Base-by-base conservation (phyloP, 108 stramenopile genomes). In the Nannochloropsis oceanica region DNA sequence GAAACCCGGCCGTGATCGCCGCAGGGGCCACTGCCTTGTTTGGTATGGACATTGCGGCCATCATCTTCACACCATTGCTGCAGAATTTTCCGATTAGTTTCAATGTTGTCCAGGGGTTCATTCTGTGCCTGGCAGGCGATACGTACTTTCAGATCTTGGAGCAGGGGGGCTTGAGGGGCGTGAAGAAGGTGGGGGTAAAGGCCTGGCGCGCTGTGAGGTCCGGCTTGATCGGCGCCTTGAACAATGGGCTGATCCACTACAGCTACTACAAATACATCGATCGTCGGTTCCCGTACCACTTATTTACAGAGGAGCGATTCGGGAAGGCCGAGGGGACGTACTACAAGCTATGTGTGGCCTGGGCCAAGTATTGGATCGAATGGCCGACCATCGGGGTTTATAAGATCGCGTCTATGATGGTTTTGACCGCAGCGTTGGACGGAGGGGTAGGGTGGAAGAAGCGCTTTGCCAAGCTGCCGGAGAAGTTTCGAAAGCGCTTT, bases 181-280 rank as follows among this genome's bases (percentile, higher is more conserved):
- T 43, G 0, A 83, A n/a, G 22, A 44, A 84, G 84, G 34, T 87
- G 26, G 87, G 87, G 80, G 11, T 84, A 1, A 44, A 27, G 42
- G 43, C 83, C 27, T 84, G 80, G 83, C 44, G 84, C 11, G 80
- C 83, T 80, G n/a, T 79, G 43, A 83, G 84, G 24, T 82, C 81
- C 34, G 87, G 87, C n/a, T 5, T 84, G 80, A 87, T 87, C 80
- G 87, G 87, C 34, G 83, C 84, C 24, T 26, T 87, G 18, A 87
- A 84, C 87, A 87, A 87, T 59, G 87, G 87, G 5, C 50, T 87
- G 22, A 50, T 87, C 44, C 87, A 87, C 81, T 87, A 81, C 87
- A 42, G 42, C 14, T 87, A 87, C 87, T 87, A 87, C 83, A 87
- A 84, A 42, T 87, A 83, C 83, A 87, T 87, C 59, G 87, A 87